These are phyloP conservation scores for Delonix regia DNA, from an alignment of 306 rosid genomes.

Conservation along the genomic window DNA sequence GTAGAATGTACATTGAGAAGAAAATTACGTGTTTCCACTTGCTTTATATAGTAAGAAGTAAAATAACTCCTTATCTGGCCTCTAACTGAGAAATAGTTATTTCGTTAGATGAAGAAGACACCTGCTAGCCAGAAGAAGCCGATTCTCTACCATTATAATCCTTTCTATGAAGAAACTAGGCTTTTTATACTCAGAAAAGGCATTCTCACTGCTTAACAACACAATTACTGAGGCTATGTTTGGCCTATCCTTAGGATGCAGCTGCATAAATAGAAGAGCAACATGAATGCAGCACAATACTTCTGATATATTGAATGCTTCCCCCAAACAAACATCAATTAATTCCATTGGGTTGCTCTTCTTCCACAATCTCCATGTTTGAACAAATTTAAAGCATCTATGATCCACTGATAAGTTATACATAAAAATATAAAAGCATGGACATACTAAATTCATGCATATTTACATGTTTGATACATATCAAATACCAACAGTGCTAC, in stretches of 20 bases:
- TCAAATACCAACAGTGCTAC: no score
- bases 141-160: not conserved
- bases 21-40: not conserved
- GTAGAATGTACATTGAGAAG: no score
- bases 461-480: no score
- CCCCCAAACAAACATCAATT: conserved; percentile 33
- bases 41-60: no score
- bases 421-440: no score
- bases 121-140: conserved; percentile 20
- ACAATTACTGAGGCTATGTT: conserved; percentile 50
- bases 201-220: conserved; percentile 46
- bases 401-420: not conserved
- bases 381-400: not conserved
- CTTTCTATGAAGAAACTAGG: conserved; percentile 37
- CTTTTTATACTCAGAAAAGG: conserved; percentile 47
- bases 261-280: conserved; percentile 56
- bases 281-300: conserved; percentile 48
- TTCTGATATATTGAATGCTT: not conserved
- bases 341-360: conserved; percentile 5
- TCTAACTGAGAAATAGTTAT: conserved; percentile 22
- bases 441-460: no score
- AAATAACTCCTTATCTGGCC: conserved; percentile 27
- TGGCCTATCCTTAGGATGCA: conserved; percentile 51
- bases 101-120: conserved; percentile 32
- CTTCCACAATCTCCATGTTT: conserved; percentile 39